Base-by-base conservation (phyloP, 2,329 filamentous ascomycete species). In the Apiospora rasikravindrae region DNA sequence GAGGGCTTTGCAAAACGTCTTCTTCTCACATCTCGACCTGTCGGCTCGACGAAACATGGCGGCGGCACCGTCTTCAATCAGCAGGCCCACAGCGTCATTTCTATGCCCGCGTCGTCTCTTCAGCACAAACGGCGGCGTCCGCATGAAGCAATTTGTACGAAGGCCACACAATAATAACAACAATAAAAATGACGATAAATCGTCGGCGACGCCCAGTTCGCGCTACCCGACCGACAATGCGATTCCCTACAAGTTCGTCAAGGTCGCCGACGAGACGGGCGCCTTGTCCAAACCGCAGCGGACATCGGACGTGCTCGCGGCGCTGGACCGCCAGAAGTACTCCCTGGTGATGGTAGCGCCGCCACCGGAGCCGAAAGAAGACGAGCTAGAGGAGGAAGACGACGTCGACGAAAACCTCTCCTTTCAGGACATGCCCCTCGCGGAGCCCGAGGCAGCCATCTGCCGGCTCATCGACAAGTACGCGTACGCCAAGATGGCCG, bases 381-480 rank as follows among this genome's bases (percentile, higher is more conserved):
- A 71, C 24, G 47, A 69, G 22, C 33, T 47, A 1, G 47, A 33
- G 16, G 70, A 44, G 8, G 45, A n/a, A 1, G 42, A 26, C 4
- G 67, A 77, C 26, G 75, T 29, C 14, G 37, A 69, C 8, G 57
- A 40, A 2, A 14, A 8, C 57, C 33, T 40, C 19, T 40, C 57
- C 19, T 64, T 40, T 10, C 22, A 64, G 33, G 57, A 64, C 57
- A 64, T 64, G 57, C 57, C 57, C 19, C 29, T 40, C 33, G 72
- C 69, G 69, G 67, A 70, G 11, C 42, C 53, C 19, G 11, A 64
- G 57, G 73, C 73, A 19, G 90, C 94, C 1, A 86, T 95, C 45
- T 97, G 94, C 86, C 92, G 90, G 76, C 85, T 97, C 66, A 80
- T 94, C 42, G 86, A 90, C 80, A 91, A 91, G 76, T 81, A 82